Base-by-base conservation (phyloP, 2,329 filamentous ascomycete species). In the Elsinoe fawcettii region DNA sequence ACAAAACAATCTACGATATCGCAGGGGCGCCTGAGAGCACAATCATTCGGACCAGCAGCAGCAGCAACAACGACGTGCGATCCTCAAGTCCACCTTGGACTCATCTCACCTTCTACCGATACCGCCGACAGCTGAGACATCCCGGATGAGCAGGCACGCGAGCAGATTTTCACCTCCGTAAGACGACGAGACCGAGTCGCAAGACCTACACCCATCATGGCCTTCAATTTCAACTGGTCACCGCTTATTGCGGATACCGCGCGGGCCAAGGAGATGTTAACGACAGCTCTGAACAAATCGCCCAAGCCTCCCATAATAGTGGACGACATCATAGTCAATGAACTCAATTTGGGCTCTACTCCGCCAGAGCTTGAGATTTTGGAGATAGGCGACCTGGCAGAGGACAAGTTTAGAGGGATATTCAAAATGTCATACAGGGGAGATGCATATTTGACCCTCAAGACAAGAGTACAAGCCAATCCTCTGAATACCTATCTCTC, bases 191-290 rank as follows among this genome's bases (percentile, higher is more conserved):
- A 8, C 11, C 2, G 22, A 37, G 22, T 32, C 36, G 39, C 44
- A 14, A 39, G 3, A 16, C 30, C 16, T 23, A 23, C 18, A 36
- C 23, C 30, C 25, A 39, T 16, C 74, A 99, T 99, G 93, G 93
- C 93, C 66, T 99, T 99, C 87, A 97, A 97, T 80, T 99, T 99
- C 88, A 97, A 97, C 89, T 99, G 93, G 93, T 96, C 90, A 82
- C 93, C 93, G 70, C 81, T 99, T 64, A 93, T 95, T 76, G 92
- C 92, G 69, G 93, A 97, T 77, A 92, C 89, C 68, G 83, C 87
- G 70, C 87, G 90, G 66, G 92, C 93, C 54, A 88, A 91, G 72
- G 91, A 97, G 71, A 87, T 97, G 72, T 81, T 99, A 66, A 99
- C 93, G 23, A 86, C 88, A 58, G 93, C 93, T 34, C 80, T 99